A percentile compares a stretch with the other conserved stretches of the same genome.
These are phyloP conservation scores for Cryptosporidium ubiquitum DNA, from an alignment of 169 alveolate species.

Conservation along the genomic window DNA sequence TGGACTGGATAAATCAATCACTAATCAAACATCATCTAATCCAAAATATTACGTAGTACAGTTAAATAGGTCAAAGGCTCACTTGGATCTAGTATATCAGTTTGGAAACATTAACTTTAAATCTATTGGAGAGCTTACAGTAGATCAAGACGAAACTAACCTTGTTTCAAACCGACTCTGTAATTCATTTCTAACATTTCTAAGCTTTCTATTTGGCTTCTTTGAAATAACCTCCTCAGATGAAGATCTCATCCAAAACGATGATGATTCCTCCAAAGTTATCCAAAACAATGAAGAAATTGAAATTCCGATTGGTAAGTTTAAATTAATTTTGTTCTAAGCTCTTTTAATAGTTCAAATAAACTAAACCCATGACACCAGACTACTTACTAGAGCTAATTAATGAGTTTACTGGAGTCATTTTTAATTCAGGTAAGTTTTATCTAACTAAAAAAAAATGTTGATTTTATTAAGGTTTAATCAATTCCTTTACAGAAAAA, in stretches of 20 bases:
- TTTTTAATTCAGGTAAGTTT: slow-evolving; percentile 19
- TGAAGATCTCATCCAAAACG: background rate
- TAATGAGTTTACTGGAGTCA: slow-evolving; percentile 28
- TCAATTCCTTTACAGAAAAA: background rate
- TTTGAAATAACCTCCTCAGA: slow-evolving; percentile 24
- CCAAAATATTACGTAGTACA: slow-evolving; percentile 66
- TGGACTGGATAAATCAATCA: slow-evolving; percentile 3
- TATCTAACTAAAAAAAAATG: background rate
- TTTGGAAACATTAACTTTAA: slow-evolving; percentile 31
- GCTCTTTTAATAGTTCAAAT: background rate
- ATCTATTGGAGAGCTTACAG: slow-evolving; percentile 44
- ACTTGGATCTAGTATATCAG: slow-evolving; percentile 24
- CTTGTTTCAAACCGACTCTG: slow-evolving; percentile 23
- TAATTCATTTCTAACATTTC: slow-evolving; percentile 22
- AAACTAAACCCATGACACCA: background rate
- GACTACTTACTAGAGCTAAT: slow-evolving; percentile 47
- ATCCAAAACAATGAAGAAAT: slow-evolving; percentile 12
- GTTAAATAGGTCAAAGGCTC: slow-evolving; percentile 16
- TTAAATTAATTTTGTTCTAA: background rate
- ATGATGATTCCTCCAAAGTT: background rate
- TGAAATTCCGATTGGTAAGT: slow-evolving; percentile 51
- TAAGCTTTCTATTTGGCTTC: slow-evolving; percentile 47
- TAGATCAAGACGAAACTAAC: background rate
- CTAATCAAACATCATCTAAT: background rate
- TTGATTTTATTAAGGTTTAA: background rate